Evolutionary conservation across 2,329 filamentous ascomycete genomes (phyloP).

Genomic region (Pseudogymnoascus sp.): DNA sequence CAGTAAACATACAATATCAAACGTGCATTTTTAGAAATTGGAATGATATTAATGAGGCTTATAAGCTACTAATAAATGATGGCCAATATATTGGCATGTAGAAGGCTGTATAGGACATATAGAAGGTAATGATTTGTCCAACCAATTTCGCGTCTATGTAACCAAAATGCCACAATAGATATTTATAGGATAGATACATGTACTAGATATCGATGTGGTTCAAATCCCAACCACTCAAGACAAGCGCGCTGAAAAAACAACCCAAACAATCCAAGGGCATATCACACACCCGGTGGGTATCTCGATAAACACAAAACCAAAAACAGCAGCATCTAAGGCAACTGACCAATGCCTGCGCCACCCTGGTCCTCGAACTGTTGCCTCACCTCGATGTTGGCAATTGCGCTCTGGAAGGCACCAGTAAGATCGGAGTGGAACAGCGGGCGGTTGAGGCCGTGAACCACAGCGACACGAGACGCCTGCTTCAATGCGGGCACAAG

Average conservation of each 20-base stretch:
- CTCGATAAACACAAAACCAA: constrained; percentile 1
- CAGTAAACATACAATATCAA: background rate
- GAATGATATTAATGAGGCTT: background rate
- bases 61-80: background rate
- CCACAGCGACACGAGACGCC: constrained; percentile 46
- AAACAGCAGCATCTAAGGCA: constrained; percentile 12
- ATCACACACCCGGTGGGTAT: background rate
- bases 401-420: constrained; percentile 77
- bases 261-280: constrained; percentile 3
- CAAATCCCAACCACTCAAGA: background rate
- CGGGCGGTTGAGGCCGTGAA: constrained; percentile 81
- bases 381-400: constrained; percentile 64
- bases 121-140: background rate
- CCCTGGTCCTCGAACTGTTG: constrained; percentile 28
- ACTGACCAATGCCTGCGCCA: constrained; percentile 19
- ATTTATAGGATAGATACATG: background rate
- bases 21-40: background rate
- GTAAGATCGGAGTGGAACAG: constrained; percentile 92
- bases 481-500: constrained; percentile 30
- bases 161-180: background rate
- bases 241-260: constrained; percentile 3
- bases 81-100: constrained; percentile 1
- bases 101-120: background rate
- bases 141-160: background rate
- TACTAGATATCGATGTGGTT: background rate